Evolutionary conservation across 768 basidiomycete genomes (phyloP).

Genomic region (Calocera viscosa): DNA sequence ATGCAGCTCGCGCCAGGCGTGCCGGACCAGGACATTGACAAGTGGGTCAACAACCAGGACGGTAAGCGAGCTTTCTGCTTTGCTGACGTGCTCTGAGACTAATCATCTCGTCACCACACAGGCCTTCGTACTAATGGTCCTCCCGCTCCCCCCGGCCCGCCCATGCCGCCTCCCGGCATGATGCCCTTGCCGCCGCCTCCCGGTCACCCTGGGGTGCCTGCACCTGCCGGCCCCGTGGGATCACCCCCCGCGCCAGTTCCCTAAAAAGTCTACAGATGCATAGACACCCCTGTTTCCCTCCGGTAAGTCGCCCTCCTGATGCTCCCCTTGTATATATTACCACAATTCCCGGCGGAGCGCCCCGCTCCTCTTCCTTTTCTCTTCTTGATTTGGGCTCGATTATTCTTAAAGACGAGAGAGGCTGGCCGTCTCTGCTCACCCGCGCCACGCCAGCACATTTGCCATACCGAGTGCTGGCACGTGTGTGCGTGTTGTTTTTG

Average conservation of each 20-base stretch:
- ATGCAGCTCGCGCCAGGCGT: neutral
- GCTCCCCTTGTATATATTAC: neutral
- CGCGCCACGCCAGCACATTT: neutral
- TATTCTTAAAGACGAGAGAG: neutral
- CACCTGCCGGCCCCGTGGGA: neutral
- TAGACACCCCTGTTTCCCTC: neutral
- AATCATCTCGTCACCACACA: neutral
- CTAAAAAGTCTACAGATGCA: conserved; percentile 5
- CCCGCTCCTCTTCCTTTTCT: neutral
- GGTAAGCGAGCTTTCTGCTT: neutral
- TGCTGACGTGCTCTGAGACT: neutral
- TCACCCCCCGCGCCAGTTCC: neutral
- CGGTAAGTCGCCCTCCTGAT: neutral
- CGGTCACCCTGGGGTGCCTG: neutral
- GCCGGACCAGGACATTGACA: neutral
- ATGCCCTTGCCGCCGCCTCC: neutral
- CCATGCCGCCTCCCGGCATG: neutral
- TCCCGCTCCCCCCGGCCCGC: neutral
- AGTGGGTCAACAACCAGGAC: conserved; percentile 5
- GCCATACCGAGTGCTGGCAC: neutral
- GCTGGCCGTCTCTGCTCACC: neutral
- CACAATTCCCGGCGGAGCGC: neutral
- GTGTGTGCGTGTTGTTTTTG: neutral
- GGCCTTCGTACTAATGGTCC: neutral
- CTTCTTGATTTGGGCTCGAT: neutral